These are phyloP conservation scores for Oryza coarctata DNA, from an alignment of 176 grass and related monocot genomes.

Conservation along the genomic window DNA sequence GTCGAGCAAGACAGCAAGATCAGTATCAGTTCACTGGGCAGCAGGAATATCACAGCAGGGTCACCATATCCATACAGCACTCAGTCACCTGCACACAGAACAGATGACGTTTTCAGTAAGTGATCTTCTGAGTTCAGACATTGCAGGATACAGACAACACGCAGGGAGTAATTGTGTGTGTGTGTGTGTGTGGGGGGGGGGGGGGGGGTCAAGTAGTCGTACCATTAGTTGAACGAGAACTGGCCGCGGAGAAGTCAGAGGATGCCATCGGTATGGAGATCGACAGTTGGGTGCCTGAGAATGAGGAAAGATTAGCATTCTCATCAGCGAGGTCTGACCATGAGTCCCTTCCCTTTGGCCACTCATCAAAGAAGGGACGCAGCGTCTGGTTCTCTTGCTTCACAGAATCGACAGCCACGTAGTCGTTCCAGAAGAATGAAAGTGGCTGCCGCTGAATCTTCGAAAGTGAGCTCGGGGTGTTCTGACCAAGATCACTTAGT, in stretches of 20 bases:
- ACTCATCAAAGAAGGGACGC: slow-evolving; percentile 87
- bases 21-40: background rate
- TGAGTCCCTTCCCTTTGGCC: slow-evolving; percentile 60
- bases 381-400: slow-evolving; percentile 60
- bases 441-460: slow-evolving; percentile 48
- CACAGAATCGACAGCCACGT: slow-evolving; percentile 20
- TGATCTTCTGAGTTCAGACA: background rate
- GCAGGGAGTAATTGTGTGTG: background rate
- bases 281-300: slow-evolving; percentile 74
- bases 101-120: background rate
- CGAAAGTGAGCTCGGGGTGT: slow-evolving; percentile 17
- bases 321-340: slow-evolving; percentile 58
- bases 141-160: no score
- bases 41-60: slow-evolving; percentile 14
- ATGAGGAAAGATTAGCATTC: slow-evolving; percentile 48
- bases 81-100: slow-evolving; percentile 37
- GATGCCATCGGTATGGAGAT: slow-evolving; percentile 69
- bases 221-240: slow-evolving; percentile 67
- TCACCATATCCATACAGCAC: background rate
- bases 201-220: background rate
- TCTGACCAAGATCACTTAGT: slow-evolving; percentile 34
- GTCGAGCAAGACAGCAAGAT: background rate
- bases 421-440: slow-evolving; percentile 38
- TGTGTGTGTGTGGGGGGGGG: no score
- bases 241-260: slow-evolving; percentile 67